phyloP scores from a whole-genome alignment of 495 filamentous ascomycete genomes.

The Xylaria sp. region DNA sequence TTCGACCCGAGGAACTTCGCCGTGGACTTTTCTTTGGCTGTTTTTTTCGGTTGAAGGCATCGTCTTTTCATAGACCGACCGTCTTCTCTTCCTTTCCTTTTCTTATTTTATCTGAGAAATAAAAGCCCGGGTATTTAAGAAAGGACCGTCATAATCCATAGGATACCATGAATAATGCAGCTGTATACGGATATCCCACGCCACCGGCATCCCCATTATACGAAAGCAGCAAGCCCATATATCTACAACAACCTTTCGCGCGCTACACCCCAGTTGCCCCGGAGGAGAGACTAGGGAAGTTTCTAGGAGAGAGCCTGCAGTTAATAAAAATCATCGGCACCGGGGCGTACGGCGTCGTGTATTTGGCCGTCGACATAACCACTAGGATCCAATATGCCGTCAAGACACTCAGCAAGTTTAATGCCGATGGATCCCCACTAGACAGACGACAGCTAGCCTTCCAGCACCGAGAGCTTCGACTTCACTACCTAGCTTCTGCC shows the following conservation, averaged over 20 bases:
- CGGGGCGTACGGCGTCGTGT: constrained; percentile 96
- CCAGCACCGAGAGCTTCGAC: constrained; percentile 89
- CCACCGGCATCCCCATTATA: constrained; percentile 58
- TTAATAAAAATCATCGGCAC: constrained; percentile 87
- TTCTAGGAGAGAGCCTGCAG: constrained; percentile 82
- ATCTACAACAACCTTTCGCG: constrained; percentile 48
- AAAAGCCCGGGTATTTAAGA: constrained; percentile 30
- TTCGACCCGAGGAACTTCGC: constrained; percentile 40
- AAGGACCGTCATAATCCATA: constrained; percentile 42
- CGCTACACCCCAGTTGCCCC: constrained; percentile 59
- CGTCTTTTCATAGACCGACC: constrained; percentile 37
- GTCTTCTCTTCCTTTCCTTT: constrained; percentile 41
- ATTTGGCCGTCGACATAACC: constrained; percentile 87
- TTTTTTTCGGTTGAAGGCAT: constrained; percentile 35
- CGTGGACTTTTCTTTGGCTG: constrained; percentile 36
- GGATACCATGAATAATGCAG: constrained; percentile 60
- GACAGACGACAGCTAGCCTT: constrained; percentile 87
- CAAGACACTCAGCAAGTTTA: constrained; percentile 91
- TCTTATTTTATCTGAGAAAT: constrained; percentile 28
- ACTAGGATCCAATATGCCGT: constrained; percentile 88
- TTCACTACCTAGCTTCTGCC: constrained; percentile 86
- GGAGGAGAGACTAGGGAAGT: constrained; percentile 85
- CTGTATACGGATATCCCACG: constrained; percentile 60
- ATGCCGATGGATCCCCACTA: constrained; percentile 70
- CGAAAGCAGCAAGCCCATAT: constrained; percentile 50